Evolutionary conservation across 495 filamentous ascomycete species (phyloP).

Genomic region (Sphaerosporella brunnea): DNA sequence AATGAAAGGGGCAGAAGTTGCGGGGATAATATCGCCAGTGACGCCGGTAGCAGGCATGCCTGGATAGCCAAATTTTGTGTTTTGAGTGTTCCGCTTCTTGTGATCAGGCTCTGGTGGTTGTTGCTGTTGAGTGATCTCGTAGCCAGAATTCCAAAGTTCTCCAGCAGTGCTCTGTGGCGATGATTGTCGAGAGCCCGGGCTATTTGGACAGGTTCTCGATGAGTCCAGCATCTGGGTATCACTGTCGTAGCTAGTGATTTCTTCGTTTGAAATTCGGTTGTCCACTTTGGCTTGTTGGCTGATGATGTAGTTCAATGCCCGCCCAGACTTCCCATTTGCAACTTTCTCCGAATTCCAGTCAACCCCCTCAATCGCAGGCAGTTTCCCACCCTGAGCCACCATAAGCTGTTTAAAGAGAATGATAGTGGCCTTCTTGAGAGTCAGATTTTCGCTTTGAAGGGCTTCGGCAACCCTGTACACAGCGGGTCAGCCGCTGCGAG

Average conservation of each 20-base stretch:
- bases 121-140: background rate
- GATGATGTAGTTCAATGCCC: constrained; percentile 9
- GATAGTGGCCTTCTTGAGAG: constrained; percentile 6
- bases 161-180: constrained; percentile 2
- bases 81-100: background rate
- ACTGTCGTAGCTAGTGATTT: constrained; percentile 6
- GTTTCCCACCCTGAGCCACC: background rate
- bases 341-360: constrained; percentile 9
- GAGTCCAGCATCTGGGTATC: constrained; percentile 6
- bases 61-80: background rate
- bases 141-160: background rate
- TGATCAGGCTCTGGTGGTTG: background rate
- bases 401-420: constrained; percentile 5
- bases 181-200: constrained; percentile 5
- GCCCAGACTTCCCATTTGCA: constrained; percentile 7
- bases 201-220: constrained; percentile 1
- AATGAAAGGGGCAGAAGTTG: background rate
- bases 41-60: background rate
- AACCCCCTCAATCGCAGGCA: constrained; percentile 5
- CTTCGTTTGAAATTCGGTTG: constrained; percentile 6
- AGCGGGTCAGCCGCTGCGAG: background rate
- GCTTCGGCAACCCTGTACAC: constrained; percentile 6
- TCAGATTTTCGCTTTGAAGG: constrained; percentile 8
- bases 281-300: constrained; percentile 4
- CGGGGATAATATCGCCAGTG: background rate